Base-by-base conservation (phyloP, 2,329 filamentous ascomycete genomes). In the Aschersonia sp. region DNA sequence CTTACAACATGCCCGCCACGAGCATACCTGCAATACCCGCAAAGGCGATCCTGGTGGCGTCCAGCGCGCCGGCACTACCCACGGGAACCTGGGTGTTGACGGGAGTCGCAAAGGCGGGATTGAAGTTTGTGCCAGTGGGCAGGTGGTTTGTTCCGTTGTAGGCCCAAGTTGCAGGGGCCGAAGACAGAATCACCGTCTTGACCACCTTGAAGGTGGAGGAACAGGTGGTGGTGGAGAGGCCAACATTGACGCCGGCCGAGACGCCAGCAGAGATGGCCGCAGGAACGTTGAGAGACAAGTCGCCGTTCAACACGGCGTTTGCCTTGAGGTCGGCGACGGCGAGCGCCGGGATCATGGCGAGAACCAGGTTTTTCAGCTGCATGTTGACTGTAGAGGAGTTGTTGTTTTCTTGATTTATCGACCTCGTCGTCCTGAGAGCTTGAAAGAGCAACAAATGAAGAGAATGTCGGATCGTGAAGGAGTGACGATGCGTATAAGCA, bases 1-100 rank as follows among this genome's bases (percentile, higher is more conserved):
- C n/a, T 68, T 75, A 80, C 58, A 79, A 61, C 49, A 79, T 52
- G n/a, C 67, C 71, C 12, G 69, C 69, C 44, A 66, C 66, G n/a
- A 73, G 57, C 54, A 75, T 67, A 47, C 72, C 74, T 43, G 68
- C 68, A 44, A 75, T 56, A 46, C 70, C 74, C n/a, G 68, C 72
- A 40, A 74, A 55, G 35, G 68, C 70, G 9, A 75, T 56, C 44
- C 68, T 65, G 46, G 65, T 62, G 12, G 67, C 68, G 43, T 67
- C 64, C 42, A 77, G 60, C 29, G 65, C 64, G 30, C 62, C 58
- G n/a, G 62, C 73, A 51, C 67, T 71, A 55, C 61, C 70, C 47
- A 59, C 59, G 50, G 66, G 65, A 44, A 63, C 58, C 41, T 63
- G 60, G n/a, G 65, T 58, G 44, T 64, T 59, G 32, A 58, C 54